Percentiles rank a stretch among this genome's conserved stretches.
Evolutionary conservation across 2,329 filamentous ascomycete species (phyloP).

Genomic region (Ophiostoma sp.): DNA sequence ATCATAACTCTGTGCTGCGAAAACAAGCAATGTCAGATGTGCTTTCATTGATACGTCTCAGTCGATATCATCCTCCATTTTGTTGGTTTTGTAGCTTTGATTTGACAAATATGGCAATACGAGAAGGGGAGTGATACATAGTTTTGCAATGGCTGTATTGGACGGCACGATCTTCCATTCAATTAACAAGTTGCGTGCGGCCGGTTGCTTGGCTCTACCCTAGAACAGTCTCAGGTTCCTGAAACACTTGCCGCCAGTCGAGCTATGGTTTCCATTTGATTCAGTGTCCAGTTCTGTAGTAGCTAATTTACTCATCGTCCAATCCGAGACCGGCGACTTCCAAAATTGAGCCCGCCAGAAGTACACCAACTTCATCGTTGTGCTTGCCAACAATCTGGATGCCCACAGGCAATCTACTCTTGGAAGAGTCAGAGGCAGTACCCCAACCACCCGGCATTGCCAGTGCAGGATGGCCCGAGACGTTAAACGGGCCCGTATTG

Average conservation of each 20-base stretch:
- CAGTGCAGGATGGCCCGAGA: constrained; percentile 46
- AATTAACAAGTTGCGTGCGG: no score
- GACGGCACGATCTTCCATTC: no score
- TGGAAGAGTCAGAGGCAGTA: constrained; percentile 23
- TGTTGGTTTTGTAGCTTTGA: no score
- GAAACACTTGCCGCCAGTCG: no score
- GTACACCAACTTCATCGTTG: constrained; percentile 30
- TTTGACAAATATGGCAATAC: no score
- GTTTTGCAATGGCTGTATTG: no score
- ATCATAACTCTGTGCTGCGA: neutral
- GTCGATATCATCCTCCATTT: neutral
- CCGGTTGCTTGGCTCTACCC: no score
- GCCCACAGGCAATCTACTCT: constrained; percentile 30
- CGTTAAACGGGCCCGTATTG: constrained; percentile 45
- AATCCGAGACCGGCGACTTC: constrained; percentile 32
- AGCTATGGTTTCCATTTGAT: no score
- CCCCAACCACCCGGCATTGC: constrained; percentile 41
- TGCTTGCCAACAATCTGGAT: constrained; percentile 33
- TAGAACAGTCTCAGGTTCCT: no score
- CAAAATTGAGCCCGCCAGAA: constrained; percentile 32
- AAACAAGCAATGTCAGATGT: neutral
- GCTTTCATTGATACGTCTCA: neutral
- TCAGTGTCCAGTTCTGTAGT: no score
- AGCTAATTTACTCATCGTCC: constrained; percentile 20
- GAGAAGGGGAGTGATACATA: no score